phyloP scores from a whole-genome alignment of 345 rosid genomes.

The Streptanthus diversifolius region DNA sequence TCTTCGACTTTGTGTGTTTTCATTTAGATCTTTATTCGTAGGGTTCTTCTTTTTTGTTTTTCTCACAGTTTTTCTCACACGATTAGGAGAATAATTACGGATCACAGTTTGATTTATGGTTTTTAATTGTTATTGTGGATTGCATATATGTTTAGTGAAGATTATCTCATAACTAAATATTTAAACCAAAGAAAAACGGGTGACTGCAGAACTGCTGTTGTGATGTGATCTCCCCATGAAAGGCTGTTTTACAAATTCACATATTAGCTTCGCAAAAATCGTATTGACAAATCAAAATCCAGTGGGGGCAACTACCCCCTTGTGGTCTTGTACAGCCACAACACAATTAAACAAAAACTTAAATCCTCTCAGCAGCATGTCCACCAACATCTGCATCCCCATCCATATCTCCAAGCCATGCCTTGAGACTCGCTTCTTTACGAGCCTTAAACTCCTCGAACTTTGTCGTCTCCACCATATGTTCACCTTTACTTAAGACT shows the following conservation, averaged over 20 bases:
- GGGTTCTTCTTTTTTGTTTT: too few relatives aligned
- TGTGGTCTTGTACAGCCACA: too few relatives aligned
- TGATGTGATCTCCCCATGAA: too few relatives aligned
- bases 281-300: too few relatives aligned
- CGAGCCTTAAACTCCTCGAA: slow-evolving; percentile 66
- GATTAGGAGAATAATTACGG: background rate
- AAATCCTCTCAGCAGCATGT: slow-evolving; percentile 20
- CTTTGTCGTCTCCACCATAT: slow-evolving; percentile 33
- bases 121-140: background rate
- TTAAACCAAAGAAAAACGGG: too few relatives aligned
- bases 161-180: too few relatives aligned
- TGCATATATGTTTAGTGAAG: too few relatives aligned
- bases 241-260: too few relatives aligned
- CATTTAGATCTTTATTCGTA: background rate
- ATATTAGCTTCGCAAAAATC: too few relatives aligned
- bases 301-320: too few relatives aligned
- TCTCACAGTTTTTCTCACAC: too few relatives aligned
- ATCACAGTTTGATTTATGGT: background rate
- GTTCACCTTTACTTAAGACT: slow-evolving; percentile 23
- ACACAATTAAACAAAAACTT: background rate
- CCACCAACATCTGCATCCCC: slow-evolving; percentile 26
- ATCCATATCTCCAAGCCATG: slow-evolving; percentile 63
- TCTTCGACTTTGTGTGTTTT: background rate
- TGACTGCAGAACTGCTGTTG: too few relatives aligned
- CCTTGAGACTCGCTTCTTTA: slow-evolving; percentile 74